Conservation (phyloP, 2,329 filamentous ascomycete species). For the Colletotrichum brevisporum region DNA sequence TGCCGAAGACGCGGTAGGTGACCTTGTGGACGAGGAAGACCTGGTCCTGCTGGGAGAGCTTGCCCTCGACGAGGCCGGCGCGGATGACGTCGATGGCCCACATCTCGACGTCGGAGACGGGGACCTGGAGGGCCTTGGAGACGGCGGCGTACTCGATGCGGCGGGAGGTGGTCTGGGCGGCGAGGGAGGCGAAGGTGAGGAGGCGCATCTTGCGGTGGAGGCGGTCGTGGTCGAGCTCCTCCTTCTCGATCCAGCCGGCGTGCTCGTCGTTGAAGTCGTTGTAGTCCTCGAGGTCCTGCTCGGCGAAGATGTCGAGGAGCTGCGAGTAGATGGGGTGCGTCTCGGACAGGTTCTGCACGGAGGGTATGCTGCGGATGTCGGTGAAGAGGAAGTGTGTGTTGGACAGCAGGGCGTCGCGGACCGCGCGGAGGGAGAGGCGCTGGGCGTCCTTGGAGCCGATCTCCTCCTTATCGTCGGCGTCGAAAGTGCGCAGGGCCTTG, state of each 20-base stretch:
- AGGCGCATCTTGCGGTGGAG: constrained; percentile 97
- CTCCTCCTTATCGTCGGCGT: constrained; percentile 68
- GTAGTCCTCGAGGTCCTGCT: constrained; percentile 95
- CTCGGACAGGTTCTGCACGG: constrained; percentile 88
- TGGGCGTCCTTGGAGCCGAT: constrained; percentile 72
- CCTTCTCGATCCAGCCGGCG: constrained; percentile 84
- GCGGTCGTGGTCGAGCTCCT: constrained; percentile 78
- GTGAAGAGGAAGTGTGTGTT: constrained; percentile 78
- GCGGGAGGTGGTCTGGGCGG: constrained; percentile 85
- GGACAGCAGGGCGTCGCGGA: constrained; percentile 68
- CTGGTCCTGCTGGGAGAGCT: constrained; percentile 91
- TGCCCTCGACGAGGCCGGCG: constrained; percentile 94
- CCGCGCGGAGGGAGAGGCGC: constrained; percentile 69
- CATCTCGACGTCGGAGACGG: constrained; percentile 89
- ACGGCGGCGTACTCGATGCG: constrained; percentile 92
- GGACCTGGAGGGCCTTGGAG: constrained; percentile 86
- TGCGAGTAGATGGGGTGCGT: constrained; percentile 89
- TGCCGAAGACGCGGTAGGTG: constrained; percentile 96
- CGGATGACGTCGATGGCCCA: constrained; percentile 99
- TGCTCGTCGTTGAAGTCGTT: constrained; percentile 96
- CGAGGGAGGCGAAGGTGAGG: constrained; percentile 90
- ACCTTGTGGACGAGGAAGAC: constrained; percentile 96
- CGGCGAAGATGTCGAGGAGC: constrained; percentile 94
- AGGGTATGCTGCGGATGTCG: constrained; percentile 85
- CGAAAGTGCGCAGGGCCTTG: constrained; percentile 73